These are phyloP conservation scores for Musa schizocarpa DNA, from an alignment of 176 grass and related monocot species.

Conservation along the genomic window DNA sequence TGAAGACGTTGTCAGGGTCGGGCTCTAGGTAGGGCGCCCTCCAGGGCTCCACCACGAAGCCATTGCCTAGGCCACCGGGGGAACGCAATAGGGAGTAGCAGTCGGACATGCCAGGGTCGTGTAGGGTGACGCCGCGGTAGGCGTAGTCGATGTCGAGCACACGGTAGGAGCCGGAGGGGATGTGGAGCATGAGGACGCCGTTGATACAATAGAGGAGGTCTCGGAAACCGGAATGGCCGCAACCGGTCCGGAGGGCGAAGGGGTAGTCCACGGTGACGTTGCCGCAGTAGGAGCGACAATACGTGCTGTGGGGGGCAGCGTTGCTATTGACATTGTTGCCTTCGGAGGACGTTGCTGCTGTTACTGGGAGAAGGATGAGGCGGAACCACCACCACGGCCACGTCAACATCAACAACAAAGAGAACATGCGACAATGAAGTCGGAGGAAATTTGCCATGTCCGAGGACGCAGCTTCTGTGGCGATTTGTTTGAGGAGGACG, in stretches of 20 bases:
- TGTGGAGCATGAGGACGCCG: constrained; percentile 76
- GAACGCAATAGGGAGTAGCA: constrained; percentile 72
- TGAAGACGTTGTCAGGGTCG: constrained; percentile 83
- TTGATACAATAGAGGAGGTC: constrained; percentile 88
- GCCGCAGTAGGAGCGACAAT: constrained; percentile 80
- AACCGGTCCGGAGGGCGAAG: constrained; percentile 56
- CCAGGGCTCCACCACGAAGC: constrained; percentile 76
- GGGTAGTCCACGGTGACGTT: constrained; percentile 98
- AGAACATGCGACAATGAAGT: neutral
- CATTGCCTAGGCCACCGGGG: constrained; percentile 48
- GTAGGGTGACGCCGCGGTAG: constrained; percentile 62
- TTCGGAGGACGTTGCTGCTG: constrained; percentile 6
- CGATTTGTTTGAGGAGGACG: no score
- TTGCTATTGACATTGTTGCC: no score
- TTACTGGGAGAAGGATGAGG: neutral
- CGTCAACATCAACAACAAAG: no score
- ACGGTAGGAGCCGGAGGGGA: constrained; percentile 84
- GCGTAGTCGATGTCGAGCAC: constrained; percentile 94
- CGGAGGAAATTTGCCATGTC: neutral
- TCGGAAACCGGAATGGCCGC: constrained; percentile 78
- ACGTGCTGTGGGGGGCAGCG: constrained; percentile 28
- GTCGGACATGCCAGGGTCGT: constrained; percentile 91
- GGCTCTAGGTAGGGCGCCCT: constrained; percentile 55
- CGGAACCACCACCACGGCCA: no score
- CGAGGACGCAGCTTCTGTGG: no score